Evolutionary conservation across 352 stramenopile species (phyloP).

Genomic region (Pseudoperonospora humuli): DNA sequence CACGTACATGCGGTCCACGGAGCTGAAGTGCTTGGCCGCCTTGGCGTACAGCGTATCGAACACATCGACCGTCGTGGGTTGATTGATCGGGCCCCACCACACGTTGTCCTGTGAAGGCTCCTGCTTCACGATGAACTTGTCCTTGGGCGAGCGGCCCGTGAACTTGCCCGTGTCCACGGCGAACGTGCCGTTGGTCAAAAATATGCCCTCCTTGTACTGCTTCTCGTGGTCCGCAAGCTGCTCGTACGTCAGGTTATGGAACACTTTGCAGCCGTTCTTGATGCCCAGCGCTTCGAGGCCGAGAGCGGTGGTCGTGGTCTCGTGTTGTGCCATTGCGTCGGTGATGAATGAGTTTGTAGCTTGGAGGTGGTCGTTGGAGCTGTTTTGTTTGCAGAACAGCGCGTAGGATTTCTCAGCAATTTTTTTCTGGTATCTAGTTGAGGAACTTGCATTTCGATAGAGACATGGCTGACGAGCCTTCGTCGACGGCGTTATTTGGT

Average conservation of each 20-base stretch:
- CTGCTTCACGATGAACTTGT: constrained; percentile 97
- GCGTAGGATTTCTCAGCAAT: too few relatives aligned
- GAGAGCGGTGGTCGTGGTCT: constrained; percentile 47
- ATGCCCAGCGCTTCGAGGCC: constrained; percentile 86
- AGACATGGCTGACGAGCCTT: too few relatives aligned
- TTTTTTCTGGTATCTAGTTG: too few relatives aligned
- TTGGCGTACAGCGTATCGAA: constrained; percentile 95
- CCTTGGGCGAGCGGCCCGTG: constrained; percentile 97
- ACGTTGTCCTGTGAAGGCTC: constrained; percentile 89
- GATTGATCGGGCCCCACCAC: constrained; percentile 96
- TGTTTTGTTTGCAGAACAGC: too few relatives aligned
- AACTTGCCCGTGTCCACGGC: constrained; percentile 98
- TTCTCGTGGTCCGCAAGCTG: constrained; percentile 94
- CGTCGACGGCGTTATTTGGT: too few relatives aligned
- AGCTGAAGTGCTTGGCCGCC: constrained; percentile 90
- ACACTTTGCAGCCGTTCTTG: constrained; percentile 84
- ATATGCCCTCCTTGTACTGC: constrained; percentile 87
- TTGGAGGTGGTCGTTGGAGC: too few relatives aligned
- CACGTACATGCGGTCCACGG: constrained; percentile 91
- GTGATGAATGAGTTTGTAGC: neutral
- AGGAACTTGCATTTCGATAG: too few relatives aligned
- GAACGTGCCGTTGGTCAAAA: constrained; percentile 91
- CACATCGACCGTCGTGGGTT: constrained; percentile 88
- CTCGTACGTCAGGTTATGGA: constrained; percentile 94
- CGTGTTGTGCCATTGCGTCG: constrained; percentile 38